Base-by-base conservation (phyloP, 129 eudicot genomes). In the Lactuca saligna region DNA sequence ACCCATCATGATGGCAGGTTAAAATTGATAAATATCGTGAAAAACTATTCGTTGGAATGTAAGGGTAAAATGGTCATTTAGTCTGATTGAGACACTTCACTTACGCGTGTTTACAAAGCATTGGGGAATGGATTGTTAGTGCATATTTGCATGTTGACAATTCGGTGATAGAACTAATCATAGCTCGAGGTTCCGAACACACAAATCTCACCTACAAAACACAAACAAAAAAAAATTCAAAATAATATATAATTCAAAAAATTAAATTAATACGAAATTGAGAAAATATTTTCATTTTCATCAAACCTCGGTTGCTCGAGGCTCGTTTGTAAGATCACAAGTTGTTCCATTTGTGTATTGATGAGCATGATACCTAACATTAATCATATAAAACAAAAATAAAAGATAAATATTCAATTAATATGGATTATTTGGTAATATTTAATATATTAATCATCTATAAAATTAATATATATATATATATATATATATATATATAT, bases 101-200 rank as follows among this genome's bases (percentile, higher is more conserved):
- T 83, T 81, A 89, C 99, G 95, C 93, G 78, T 89, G 99, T 75
- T 80, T 83, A 92, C 97, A 93, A 65, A 93, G 96, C 39, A 76
- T 83, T 61, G 99, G 97, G 85, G 90, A 77, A 25, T 89, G 97
- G 29, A 93, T 65, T 69, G 99, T 93, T 73, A 93, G 95, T 3
- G 99, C 99, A 82, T 93, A 93, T 79, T 87, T 93, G 84, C 99
- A 93, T 5, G 99, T 93, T 20, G 99, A 83, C 65, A 93, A 75
- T 77, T 93, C 99, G 10, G 95, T 93, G 31, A 89, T 81, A 50
- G 99, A 89, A 76, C 87, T 93, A 61, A 93, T 93, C 97, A 89
- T 87, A 12, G 95, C 88, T 85, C 86, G 87, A 48, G 97, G 90
- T 76, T 89, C 99, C 2, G 97, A 87, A 73, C 97, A 93, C 37